These are phyloP conservation scores for Fusarium penzigii DNA, from an alignment of 2,329 filamentous ascomycete genomes.

Conservation along the genomic window DNA sequence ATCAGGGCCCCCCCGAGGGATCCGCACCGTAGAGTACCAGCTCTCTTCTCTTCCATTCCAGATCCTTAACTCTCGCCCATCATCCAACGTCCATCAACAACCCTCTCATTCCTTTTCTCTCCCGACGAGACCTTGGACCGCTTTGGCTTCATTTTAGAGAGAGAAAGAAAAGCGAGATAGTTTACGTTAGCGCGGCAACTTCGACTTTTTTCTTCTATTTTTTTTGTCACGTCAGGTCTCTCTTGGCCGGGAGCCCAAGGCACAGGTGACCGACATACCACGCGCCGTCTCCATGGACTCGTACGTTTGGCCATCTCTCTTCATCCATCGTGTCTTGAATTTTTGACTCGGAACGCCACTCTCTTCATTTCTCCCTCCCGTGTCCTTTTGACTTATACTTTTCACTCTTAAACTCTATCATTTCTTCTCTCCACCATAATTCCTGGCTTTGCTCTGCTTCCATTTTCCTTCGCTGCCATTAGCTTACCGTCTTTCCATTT, in stretches of 20 bases:
- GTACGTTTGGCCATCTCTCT: constrained; percentile 25
- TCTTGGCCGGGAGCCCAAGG: constrained; percentile 27
- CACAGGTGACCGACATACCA: constrained; percentile 26
- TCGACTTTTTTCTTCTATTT: constrained; percentile 3
- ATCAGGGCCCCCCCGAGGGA: constrained; percentile 12
- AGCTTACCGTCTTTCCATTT: constrained; percentile 16
- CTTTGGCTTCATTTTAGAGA: constrained; percentile 5
- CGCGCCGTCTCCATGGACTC: constrained; percentile 32
- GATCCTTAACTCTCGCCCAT: constrained; percentile 1
- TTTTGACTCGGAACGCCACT: constrained; percentile 16
- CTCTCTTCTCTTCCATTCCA: constrained; percentile 2
- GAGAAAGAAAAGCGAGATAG: constrained; percentile 2
- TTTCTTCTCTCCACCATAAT: constrained; percentile 2
- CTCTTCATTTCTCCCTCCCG: constrained; percentile 1
- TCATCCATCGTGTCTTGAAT: constrained; percentile 14
- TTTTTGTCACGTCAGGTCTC: constrained; percentile 26
- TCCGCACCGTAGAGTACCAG: constrained; percentile 7
- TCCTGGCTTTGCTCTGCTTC: constrained; percentile 1
- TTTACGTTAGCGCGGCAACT: constrained; percentile 9
- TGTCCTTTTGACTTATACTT: constrained; percentile 4
- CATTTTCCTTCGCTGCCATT: constrained; percentile 8
- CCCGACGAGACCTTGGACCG: not conserved
- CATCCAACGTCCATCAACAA: not conserved
- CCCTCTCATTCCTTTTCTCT: not conserved
- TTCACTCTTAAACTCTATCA: constrained; percentile 13